These are phyloP conservation scores for Tuber calosporum DNA, from an alignment of 495 filamentous ascomycete genomes.

Conservation along the genomic window DNA sequence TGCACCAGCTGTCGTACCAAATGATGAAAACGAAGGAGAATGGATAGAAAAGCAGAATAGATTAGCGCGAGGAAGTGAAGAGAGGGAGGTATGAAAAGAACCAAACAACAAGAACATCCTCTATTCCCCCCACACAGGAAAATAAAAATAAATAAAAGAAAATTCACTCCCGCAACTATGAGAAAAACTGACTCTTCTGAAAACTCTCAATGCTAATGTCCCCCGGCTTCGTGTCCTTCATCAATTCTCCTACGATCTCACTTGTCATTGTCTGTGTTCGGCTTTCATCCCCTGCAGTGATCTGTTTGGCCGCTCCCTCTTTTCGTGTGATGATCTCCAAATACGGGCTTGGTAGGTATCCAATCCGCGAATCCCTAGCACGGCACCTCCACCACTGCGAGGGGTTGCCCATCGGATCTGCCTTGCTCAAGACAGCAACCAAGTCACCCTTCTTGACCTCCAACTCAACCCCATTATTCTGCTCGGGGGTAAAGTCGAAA, in stretches of 20 bases:
- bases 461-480: constrained; percentile 70
- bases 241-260: constrained; percentile 49
- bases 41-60: constrained; percentile 7
- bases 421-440: constrained; percentile 85
- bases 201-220: constrained; percentile 79
- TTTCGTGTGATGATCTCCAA: constrained; percentile 72
- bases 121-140: constrained; percentile 11
- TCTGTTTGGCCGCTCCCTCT: constrained; percentile 48
- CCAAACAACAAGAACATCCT: constrained; percentile 12
- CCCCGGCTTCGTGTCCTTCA: constrained; percentile 54
- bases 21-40: constrained; percentile 4
- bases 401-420: constrained; percentile 80
- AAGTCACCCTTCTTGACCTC: constrained; percentile 91
- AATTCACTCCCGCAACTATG: constrained; percentile 27
- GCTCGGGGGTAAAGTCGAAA: constrained; percentile 83
- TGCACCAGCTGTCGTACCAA: background rate
- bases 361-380: constrained; percentile 80
- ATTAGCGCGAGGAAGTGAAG: constrained; percentile 17
- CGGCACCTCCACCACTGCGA: constrained; percentile 97
- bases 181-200: constrained; percentile 81
- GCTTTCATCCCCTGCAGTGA: constrained; percentile 48
- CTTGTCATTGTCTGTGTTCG: constrained; percentile 42
- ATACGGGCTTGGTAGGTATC: constrained; percentile 84
- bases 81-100: constrained; percentile 16
- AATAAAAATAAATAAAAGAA: no score